Conservation (phyloP, 2,329 filamentous ascomycete genomes). For the Penicillium palitans region DNA sequence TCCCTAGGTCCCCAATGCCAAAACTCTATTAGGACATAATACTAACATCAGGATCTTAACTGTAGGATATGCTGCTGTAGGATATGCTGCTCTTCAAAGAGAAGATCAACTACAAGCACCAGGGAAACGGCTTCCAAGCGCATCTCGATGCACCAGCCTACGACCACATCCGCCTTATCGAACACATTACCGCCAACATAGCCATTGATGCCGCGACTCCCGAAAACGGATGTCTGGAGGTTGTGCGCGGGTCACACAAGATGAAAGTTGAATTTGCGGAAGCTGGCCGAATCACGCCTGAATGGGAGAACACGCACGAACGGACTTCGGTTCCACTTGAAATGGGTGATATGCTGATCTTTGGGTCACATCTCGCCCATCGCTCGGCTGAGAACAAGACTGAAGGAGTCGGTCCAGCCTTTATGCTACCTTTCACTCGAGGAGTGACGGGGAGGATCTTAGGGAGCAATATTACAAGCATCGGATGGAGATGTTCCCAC, state of each 20-base stretch:
- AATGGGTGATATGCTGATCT: constrained; percentile 34
- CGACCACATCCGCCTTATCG: constrained; percentile 37
- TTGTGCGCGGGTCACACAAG: constrained; percentile 37
- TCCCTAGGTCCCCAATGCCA: not conserved
- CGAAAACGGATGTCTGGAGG: constrained; percentile 37
- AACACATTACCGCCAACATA: constrained; percentile 39
- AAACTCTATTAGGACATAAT: not conserved
- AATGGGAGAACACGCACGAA: constrained; percentile 33
- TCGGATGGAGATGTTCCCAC: too few species aligned
- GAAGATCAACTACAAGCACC: constrained; percentile 41
- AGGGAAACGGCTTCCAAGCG: constrained; percentile 37
- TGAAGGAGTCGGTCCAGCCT: too few species aligned
- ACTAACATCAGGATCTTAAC: not conserved
- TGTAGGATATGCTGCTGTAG: constrained; percentile 36
- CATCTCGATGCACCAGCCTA: constrained; percentile 41
- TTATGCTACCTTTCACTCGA: too few species aligned
- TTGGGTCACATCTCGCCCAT: constrained; percentile 39
- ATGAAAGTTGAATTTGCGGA: constrained; percentile 35
- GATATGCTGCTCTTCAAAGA: constrained; percentile 41
- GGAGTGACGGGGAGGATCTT: too few species aligned
- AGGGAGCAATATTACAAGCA: too few species aligned
- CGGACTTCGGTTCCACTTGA: constrained; percentile 35
- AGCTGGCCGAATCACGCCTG: constrained; percentile 32
- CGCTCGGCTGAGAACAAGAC: not conserved
- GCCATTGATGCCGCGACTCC: constrained; percentile 35